These are phyloP conservation scores for Eutrema yunnanense DNA, from an alignment of 345 rosid species.

Conservation along the genomic window DNA sequence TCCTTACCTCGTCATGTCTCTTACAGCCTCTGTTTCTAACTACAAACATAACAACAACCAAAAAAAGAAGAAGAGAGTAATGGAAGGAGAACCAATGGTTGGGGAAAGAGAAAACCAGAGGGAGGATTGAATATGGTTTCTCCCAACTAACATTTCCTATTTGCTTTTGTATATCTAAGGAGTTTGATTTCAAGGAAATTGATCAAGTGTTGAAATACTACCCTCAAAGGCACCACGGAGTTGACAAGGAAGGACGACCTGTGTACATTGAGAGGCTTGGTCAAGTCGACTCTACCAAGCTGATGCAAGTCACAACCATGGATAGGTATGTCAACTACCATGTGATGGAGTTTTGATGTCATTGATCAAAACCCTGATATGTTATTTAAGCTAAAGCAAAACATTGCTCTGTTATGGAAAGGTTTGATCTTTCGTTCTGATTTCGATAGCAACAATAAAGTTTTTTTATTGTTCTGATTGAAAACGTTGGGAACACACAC, in stretches of 20 bases:
- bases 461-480: neutral
- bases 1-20: too few species aligned
- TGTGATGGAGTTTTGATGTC: conserved; percentile 76
- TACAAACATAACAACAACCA: too few species aligned
- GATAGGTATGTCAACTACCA: conserved; percentile 91
- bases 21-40: too few species aligned
- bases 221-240: conserved; percentile 95
- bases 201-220: conserved; percentile 31
- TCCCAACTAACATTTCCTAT: too few species aligned
- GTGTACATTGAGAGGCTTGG: conserved; percentile 89
- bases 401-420: conserved; percentile 58
- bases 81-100: too few species aligned
- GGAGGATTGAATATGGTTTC: too few species aligned
- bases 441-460: neutral
- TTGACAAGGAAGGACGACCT: conserved; percentile 92
- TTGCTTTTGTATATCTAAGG: too few species aligned
- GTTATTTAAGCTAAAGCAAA: conserved; percentile 62
- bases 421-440: conserved; percentile 34
- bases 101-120: too few species aligned
- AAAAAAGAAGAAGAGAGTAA: too few species aligned
- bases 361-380: conserved; percentile 68
- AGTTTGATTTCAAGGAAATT: too few species aligned
- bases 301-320: conserved; percentile 89
- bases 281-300: conserved; percentile 72
- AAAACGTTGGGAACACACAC: conserved; percentile 19